Percentiles rank a stretch among this genome's conserved stretches.
Conservation (phyloP, 192 early-diverging fungal genomes). For the Dimargaris cristalligena region DNA sequence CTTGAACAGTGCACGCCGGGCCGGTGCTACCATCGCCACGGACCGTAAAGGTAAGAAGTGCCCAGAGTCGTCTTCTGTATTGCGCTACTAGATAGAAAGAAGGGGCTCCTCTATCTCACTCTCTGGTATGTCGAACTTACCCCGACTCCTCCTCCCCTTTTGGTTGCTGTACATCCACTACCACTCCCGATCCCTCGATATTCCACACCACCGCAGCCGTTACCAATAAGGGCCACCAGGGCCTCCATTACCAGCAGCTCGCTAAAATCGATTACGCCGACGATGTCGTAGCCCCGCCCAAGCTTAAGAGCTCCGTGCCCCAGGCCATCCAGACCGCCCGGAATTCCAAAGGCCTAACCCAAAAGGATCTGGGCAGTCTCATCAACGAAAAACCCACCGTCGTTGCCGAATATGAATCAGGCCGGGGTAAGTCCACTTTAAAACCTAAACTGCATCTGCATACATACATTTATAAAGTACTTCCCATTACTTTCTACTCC, state of each 20-base stretch:
- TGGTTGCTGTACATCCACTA: constrained; percentile 25
- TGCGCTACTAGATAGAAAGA: too few relatives aligned
- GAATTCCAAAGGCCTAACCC: constrained; percentile 53
- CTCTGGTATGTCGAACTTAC: too few relatives aligned
- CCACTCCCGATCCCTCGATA: too few relatives aligned
- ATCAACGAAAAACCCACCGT: constrained; percentile 89
- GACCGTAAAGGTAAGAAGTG: constrained; percentile 48
- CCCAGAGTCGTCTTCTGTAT: too few relatives aligned
- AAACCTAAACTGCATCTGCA: too few relatives aligned
- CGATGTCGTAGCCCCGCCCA: constrained; percentile 55
- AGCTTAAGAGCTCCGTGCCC: constrained; percentile 49
- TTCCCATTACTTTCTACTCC: too few relatives aligned
- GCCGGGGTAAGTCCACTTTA: too few relatives aligned
- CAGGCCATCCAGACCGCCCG: constrained; percentile 74
- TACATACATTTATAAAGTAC: too few relatives aligned
- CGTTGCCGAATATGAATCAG: constrained; percentile 81
- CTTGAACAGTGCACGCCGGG: constrained; percentile 56
- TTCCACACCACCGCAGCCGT: constrained; percentile 26
- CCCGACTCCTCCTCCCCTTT: constrained; percentile 9
- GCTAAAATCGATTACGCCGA: constrained; percentile 79
- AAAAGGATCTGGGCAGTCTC: constrained; percentile 75
- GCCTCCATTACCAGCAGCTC: constrained; percentile 47
- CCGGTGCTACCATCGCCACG: constrained; percentile 48
- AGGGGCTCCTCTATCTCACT: too few relatives aligned
- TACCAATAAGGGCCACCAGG: constrained; percentile 40